Evolutionary conservation across 2,329 filamentous ascomycete genomes (phyloP), one percentile per base, ranked within the genome.

Genomic region (Cladophialophora psammophila): DNA sequence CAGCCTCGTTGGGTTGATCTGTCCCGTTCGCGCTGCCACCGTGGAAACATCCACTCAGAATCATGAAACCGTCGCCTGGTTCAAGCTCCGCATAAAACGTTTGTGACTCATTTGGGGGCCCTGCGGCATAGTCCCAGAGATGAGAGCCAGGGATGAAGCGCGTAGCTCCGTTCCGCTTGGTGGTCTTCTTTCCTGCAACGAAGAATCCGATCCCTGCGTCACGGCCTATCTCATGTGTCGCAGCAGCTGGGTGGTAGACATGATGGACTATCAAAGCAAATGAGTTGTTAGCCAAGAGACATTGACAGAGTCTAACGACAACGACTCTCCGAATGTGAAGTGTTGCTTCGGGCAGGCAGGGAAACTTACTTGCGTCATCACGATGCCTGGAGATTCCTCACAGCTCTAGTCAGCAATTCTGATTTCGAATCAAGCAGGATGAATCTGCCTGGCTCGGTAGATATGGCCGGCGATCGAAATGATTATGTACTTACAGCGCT

Each of bases 61-160:
- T 77, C 10, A 80, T 75, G 65, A 80, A 78, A 0, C 72, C 78
- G 71, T 80, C 77, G 0, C 78, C 78, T 12, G 72, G 73, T 13
- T 74, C 65, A 69, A 80, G 72, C 50, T 77, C 75, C 0, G 78
- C 77, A 36, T 67, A 59, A 5, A 72, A 69, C 1, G 71, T 64
- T 34, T 60, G 65, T 3, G 50, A 64, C 31, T 70, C 63, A 6
- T 57, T 54, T 4, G 68, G 65, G 73, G 65, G 65, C 2, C 61
- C 65, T 1, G 42, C 56, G 0, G 61, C 61, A 53, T 31, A 72
- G 8, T 65, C 74, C 73, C 74, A 74, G 1, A 76, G 69, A 66
- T 78, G 76, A 38, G 69, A 72, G 1, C 74, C 70, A 1, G 74
- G 75, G 18, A 77, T 75, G 67, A 77, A 73, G 42, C 73, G 68